These are phyloP conservation scores for Hymenoscyphus infarciens DNA, from an alignment of 2,329 filamentous ascomycete species.

Conservation along the genomic window DNA sequence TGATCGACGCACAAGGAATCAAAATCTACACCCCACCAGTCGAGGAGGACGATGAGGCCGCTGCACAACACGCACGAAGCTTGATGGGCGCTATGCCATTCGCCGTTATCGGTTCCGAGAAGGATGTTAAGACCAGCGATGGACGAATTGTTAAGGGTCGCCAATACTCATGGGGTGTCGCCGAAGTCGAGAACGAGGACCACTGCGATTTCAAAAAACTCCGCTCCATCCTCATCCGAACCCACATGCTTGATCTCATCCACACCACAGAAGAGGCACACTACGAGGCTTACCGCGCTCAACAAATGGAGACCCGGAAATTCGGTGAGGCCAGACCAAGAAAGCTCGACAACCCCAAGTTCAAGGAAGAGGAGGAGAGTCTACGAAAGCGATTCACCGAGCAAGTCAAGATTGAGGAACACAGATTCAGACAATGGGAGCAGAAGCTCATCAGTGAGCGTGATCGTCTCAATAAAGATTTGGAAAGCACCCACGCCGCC, in stretches of 20 bases:
- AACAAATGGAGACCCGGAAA: constrained; percentile 99
- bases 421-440: constrained; percentile 98
- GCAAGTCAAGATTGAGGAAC: constrained; percentile 99
- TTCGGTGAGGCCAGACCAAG: constrained; percentile 95
- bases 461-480: constrained; percentile 98
- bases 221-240: constrained; percentile 95
- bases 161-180: constrained; percentile 98
- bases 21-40: constrained; percentile 98
- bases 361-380: constrained; percentile 99
- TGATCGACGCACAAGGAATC: constrained; percentile 97
- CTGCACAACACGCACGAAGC: constrained; percentile 88
- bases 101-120: constrained; percentile 97
- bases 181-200: constrained; percentile 99
- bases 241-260: constrained; percentile 99
- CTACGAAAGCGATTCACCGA: constrained; percentile 98
- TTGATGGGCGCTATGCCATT: constrained; percentile 98
- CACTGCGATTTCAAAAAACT: constrained; percentile 99
- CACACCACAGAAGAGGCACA: constrained; percentile 99
- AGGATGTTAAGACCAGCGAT: constrained; percentile 95
- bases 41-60: constrained; percentile 97
- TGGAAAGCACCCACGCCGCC: constrained; percentile 92
- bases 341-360: constrained; percentile 99
- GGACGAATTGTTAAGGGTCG: constrained; percentile 97
- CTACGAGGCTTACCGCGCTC: constrained; percentile 98
- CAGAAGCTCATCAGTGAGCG: constrained; percentile 99